Evolutionary conservation across 176 grass and related monocot species (phyloP).

Genomic region (Saccharum officinarum): DNA sequence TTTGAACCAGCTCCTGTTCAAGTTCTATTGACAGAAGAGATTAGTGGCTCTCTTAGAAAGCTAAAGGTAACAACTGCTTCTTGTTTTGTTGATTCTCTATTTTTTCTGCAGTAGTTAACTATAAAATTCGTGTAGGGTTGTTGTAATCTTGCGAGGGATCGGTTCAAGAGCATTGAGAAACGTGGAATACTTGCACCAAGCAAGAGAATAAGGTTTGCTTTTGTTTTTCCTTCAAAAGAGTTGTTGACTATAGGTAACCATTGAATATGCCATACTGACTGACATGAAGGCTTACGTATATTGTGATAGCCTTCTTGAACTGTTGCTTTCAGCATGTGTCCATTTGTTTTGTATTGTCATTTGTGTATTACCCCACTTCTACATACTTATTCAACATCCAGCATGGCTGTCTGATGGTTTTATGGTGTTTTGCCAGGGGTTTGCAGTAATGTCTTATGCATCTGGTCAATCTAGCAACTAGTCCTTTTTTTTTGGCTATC

Average conservation of each 20-base stretch:
- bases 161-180: conserved; percentile 63
- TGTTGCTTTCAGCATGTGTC: neutral
- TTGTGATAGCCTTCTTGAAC: neutral
- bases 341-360: neutral
- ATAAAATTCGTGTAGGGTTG: conserved; percentile 34
- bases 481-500: neutral
- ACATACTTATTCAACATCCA: neutral
- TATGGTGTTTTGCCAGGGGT: neutral
- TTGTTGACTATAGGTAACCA: neutral
- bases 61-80: conserved; percentile 60
- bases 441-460: neutral
- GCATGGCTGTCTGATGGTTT: neutral
- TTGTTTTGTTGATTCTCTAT: neutral
- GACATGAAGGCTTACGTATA: neutral
- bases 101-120: conserved; percentile 16
- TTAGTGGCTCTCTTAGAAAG: conserved; percentile 91
- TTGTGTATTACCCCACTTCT: neutral
- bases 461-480: neutral
- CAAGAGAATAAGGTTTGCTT: conserved; percentile 45
- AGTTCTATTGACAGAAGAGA: conserved; percentile 98
- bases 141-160: conserved; percentile 55
- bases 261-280: neutral
- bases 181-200: conserved; percentile 58
- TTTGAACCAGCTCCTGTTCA: conserved; percentile 91
- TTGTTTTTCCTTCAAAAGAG: neutral